A percentile compares a stretch with the other conserved stretches of the same genome.
Evolutionary conservation across 164 flowering plant genomes (phyloP).

Genomic region (Umbilicus rupestris): DNA sequence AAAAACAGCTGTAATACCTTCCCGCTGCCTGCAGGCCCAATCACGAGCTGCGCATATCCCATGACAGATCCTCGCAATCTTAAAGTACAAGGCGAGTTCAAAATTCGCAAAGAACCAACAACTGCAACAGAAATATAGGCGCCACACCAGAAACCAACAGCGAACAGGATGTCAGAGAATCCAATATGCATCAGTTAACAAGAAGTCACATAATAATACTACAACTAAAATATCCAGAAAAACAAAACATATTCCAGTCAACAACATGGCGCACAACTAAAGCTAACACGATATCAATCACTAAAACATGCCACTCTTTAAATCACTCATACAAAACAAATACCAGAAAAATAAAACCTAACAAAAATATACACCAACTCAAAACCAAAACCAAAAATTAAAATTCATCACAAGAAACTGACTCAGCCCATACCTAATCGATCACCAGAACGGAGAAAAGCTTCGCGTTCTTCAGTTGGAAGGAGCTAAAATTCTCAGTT

Average conservation of each 20-base stretch:
- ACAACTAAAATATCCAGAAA: background rate
- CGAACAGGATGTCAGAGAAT: constrained; percentile 26
- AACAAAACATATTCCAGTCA: too few relatives aligned
- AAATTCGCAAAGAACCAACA: constrained; percentile 29
- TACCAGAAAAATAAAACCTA: too few relatives aligned
- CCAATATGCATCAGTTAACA: constrained; percentile 24
- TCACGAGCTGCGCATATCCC: constrained; percentile 95
- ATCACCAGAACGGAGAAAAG: background rate
- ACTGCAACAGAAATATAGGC: constrained; percentile 52
- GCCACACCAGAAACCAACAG: constrained; percentile 54
- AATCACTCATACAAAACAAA: too few relatives aligned
- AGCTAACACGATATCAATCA: too few relatives aligned
- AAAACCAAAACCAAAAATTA: background rate
- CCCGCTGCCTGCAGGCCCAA: constrained; percentile 97
- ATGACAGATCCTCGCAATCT: constrained; percentile 20
- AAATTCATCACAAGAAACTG: background rate
- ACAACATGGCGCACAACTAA: too few relatives aligned
- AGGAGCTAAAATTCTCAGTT: background rate
- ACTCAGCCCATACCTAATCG: background rate
- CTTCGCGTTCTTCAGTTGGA: background rate
- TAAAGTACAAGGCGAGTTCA: constrained; percentile 17
- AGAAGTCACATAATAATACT: background rate
- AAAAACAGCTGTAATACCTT: constrained; percentile 51
- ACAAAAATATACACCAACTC: too few relatives aligned
- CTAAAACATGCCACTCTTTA: too few relatives aligned